phyloP scores from a whole-genome alignment of 202 grass and related monocot species.

The Panicum hallii region DNA sequence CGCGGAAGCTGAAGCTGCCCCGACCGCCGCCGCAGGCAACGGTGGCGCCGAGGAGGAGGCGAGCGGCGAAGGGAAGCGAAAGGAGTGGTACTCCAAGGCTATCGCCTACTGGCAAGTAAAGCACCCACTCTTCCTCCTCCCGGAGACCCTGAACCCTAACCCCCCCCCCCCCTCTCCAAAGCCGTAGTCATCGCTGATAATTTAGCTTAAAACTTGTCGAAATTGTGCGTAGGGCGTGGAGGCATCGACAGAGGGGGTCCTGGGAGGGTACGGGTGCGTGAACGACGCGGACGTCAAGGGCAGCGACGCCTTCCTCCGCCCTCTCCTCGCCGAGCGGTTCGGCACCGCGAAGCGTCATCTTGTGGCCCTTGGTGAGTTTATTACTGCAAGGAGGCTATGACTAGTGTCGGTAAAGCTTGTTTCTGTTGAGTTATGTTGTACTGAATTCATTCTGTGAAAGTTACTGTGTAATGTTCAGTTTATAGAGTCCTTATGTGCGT shows the following conservation, averaged over 20 bases:
- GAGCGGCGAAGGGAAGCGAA: slow-evolving; percentile 45
- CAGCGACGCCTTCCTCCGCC: slow-evolving; percentile 85
- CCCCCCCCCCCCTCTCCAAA: slow-evolving; percentile 38
- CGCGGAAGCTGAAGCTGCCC: slow-evolving; percentile 25
- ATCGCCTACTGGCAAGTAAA: slow-evolving; percentile 99
- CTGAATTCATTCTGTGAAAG: background rate
- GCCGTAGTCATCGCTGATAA: background rate
- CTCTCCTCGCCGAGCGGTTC: slow-evolving; percentile 69
- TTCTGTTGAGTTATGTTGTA: background rate
- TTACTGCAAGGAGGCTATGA: background rate
- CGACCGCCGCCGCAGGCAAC: slow-evolving; percentile 10
- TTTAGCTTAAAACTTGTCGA: slow-evolving; percentile 33
- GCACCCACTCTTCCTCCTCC: background rate
- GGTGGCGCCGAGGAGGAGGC: slow-evolving; percentile 39
- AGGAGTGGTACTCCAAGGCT: slow-evolving; percentile 90
- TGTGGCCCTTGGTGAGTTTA: slow-evolving; percentile 74
- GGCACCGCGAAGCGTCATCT: slow-evolving; percentile 65
- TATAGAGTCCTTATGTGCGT: background rate
- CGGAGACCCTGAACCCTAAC: slow-evolving; percentile 52
- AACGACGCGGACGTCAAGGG: slow-evolving; percentile 92
- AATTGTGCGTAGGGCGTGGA: slow-evolving; percentile 73
- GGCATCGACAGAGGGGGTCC: slow-evolving; percentile 87
- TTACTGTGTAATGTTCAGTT: background rate
- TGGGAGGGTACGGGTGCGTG: slow-evolving; percentile 90
- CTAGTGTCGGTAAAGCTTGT: background rate